Evolutionary conservation across 768 basidiomycete genomes (phyloP).

Genomic region (Austroboletus eburneus): DNA sequence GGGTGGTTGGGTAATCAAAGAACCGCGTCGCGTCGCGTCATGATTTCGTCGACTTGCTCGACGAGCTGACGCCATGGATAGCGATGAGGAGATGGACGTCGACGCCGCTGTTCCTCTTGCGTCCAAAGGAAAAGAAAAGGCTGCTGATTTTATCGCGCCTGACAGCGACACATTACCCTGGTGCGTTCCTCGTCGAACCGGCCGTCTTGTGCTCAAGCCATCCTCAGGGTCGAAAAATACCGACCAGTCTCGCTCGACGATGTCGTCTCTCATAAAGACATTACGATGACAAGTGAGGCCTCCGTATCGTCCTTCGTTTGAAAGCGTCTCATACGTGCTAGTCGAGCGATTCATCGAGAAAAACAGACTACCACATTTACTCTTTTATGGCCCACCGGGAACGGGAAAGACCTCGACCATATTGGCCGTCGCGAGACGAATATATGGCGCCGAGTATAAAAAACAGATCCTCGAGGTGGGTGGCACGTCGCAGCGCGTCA

Average conservation of each 20-base stretch:
- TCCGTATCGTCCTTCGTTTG: not conserved
- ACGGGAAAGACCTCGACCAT: conserved; percentile 99
- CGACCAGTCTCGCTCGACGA: conserved; percentile 87
- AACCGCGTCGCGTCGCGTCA: conserved; percentile 22
- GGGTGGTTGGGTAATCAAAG: conserved; percentile 2
- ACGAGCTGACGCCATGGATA: conserved; percentile 41
- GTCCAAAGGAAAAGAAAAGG: conserved; percentile 72
- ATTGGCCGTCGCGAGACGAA: conserved; percentile 88
- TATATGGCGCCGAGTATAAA: conserved; percentile 82
- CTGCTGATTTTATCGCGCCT: conserved; percentile 36
- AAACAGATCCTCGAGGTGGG: conserved; percentile 93
- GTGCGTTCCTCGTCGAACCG: conserved; percentile 39
- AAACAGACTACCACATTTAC: conserved; percentile 87
- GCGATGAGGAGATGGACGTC: conserved; percentile 50
- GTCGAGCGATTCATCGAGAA: conserved; percentile 97
- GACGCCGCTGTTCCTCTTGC: conserved; percentile 30
- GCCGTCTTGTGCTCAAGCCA: not conserved
- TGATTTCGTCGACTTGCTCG: no score
- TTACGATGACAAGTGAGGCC: conserved; percentile 82
- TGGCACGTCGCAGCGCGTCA: not conserved
- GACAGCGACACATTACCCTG: conserved; percentile 79
- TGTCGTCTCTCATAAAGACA: conserved; percentile 95
- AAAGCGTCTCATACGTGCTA: conserved; percentile 29
- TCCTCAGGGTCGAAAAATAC: conserved; percentile 93
- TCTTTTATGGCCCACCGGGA: conserved; percentile 98